Conservation (phyloP, 2,329 filamentous ascomycete genomes). For the Lachnellula hyalina region DNA sequence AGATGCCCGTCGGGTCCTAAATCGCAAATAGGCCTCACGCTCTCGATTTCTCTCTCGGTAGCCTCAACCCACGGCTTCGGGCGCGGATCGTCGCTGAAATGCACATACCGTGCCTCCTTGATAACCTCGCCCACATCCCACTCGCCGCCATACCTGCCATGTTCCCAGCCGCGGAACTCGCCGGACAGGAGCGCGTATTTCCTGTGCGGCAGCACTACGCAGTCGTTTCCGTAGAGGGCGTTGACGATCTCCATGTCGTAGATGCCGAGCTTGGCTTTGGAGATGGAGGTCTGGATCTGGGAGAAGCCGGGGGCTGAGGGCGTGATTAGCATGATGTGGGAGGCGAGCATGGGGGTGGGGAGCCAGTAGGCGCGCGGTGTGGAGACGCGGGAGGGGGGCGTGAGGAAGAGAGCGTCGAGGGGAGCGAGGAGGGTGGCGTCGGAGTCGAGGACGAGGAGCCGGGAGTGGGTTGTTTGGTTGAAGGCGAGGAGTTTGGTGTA, state of each 20-base stretch:
- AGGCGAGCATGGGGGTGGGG: slow-evolving; percentile 50
- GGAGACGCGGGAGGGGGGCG: slow-evolving; percentile 55
- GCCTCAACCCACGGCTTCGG: slow-evolving; percentile 55
- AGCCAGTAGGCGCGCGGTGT: slow-evolving; percentile 72
- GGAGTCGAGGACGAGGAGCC: slow-evolving; percentile 52
- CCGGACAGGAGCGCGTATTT: slow-evolving; percentile 50
- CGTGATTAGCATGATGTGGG: slow-evolving; percentile 56
- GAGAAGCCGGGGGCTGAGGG: slow-evolving; percentile 49
- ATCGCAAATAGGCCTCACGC: slow-evolving; percentile 18
- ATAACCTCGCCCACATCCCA: slow-evolving; percentile 49
- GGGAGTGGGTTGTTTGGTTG: slow-evolving; percentile 55
- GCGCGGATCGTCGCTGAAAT: slow-evolving; percentile 56
- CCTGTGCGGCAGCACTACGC: slow-evolving; percentile 49
- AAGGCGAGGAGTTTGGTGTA: slow-evolving; percentile 67
- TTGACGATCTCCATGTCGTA: slow-evolving; percentile 48
- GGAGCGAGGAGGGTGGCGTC: slow-evolving; percentile 57
- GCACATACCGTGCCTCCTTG: slow-evolving; percentile 50
- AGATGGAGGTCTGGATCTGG: slow-evolving; percentile 28
- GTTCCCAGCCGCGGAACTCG: slow-evolving; percentile 43
- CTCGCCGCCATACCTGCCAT: slow-evolving; percentile 39
- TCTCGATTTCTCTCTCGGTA: slow-evolving; percentile 4
- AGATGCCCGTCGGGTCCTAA: slow-evolving; percentile 7
- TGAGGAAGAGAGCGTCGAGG: slow-evolving; percentile 67
- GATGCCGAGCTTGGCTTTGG: slow-evolving; percentile 19
- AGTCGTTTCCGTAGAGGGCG: slow-evolving; percentile 2